These are phyloP conservation scores for Diophrys appendiculata DNA, from an alignment of 73 alveolate genomes.

Conservation along the genomic window DNA sequence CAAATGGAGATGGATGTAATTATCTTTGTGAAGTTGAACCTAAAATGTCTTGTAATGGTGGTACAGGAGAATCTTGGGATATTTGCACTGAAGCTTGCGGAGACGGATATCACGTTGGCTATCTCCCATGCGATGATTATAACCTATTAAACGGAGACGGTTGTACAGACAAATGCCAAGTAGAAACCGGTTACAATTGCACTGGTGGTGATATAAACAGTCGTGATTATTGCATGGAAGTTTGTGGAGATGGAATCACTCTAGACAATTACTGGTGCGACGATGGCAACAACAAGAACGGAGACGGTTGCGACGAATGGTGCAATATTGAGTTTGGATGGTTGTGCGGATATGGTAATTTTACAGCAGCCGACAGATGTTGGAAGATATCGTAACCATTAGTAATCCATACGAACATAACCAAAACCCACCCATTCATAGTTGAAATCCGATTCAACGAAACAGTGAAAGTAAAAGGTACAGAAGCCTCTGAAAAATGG, in stretches of 20 bases:
- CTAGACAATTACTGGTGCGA: slow-evolving; percentile 28
- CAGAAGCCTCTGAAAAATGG: slow-evolving; percentile 14
- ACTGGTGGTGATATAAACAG: slow-evolving; percentile 10
- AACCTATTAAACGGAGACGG: slow-evolving; percentile 31
- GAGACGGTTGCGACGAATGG: slow-evolving; percentile 30
- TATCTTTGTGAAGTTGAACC: slow-evolving; percentile 16
- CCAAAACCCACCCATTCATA: neutral
- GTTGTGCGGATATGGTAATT: slow-evolving; percentile 3
- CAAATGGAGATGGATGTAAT: slow-evolving; percentile 42
- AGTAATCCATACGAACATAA: neutral
- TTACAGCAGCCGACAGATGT: neutral
- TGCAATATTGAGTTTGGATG: slow-evolving; percentile 38
- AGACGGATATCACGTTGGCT: slow-evolving; percentile 25
- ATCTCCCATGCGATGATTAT: slow-evolving; percentile 22
- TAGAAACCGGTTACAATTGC: slow-evolving; percentile 26
- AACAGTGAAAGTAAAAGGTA: slow-evolving; percentile 12
- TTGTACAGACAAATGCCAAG: slow-evolving; percentile 18
- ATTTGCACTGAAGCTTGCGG: slow-evolving; percentile 23
- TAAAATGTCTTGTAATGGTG: slow-evolving; percentile 10
- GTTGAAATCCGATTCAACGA: slow-evolving; percentile 6
- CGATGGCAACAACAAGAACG: slow-evolving; percentile 42
- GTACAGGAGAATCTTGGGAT: slow-evolving; percentile 2
- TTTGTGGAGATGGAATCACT: slow-evolving; percentile 58
- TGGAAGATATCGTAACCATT: slow-evolving; percentile 5
- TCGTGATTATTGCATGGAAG: slow-evolving; percentile 40